These are phyloP conservation scores for Neobulgaria alba DNA, from an alignment of 2,329 filamentous ascomycete species.

Conservation along the genomic window DNA sequence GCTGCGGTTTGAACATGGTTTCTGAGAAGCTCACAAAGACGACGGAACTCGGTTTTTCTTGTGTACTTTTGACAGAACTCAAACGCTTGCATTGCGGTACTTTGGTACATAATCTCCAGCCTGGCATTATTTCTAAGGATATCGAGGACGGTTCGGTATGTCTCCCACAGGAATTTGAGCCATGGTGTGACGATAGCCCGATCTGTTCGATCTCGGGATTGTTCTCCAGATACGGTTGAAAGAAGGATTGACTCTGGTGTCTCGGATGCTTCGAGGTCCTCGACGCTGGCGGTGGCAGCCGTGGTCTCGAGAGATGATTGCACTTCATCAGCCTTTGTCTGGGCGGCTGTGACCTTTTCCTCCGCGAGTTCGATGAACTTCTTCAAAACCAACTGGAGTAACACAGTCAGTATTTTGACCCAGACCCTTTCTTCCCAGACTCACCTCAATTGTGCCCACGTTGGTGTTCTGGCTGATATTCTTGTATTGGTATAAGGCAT, in stretches of 20 bases:
- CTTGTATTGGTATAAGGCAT: slow-evolving; percentile 99
- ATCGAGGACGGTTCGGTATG: slow-evolving; percentile 94
- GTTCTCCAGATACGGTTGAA: slow-evolving; percentile 94
- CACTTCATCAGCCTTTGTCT: slow-evolving; percentile 91
- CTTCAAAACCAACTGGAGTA: slow-evolving; percentile 77
- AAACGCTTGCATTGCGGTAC: slow-evolving; percentile 95
- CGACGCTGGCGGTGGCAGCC: slow-evolving; percentile 64
- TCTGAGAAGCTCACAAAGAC: slow-evolving; percentile 92
- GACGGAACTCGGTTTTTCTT: slow-evolving; percentile 97
- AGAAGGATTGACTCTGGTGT: slow-evolving; percentile 97
- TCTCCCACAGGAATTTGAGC: slow-evolving; percentile 99
- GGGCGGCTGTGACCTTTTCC: slow-evolving; percentile 89
- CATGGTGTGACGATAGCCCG: slow-evolving; percentile 96
- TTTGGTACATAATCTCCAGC: slow-evolving; percentile 96
- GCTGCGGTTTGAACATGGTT: slow-evolving; percentile 98
- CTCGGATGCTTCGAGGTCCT: slow-evolving; percentile 94
- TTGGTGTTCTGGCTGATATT: slow-evolving; percentile 99
- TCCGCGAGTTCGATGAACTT: slow-evolving; percentile 97
- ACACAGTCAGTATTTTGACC: too few species aligned
- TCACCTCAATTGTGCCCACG: slow-evolving; percentile 90
- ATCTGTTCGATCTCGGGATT: slow-evolving; percentile 94
- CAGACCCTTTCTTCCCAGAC: too few species aligned
- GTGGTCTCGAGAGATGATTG: slow-evolving; percentile 78
- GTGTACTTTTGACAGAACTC: slow-evolving; percentile 98
- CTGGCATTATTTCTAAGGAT: slow-evolving; percentile 99